Evolutionary conservation across 768 basidiomycete species (phyloP).

Genomic region (Russula sp.): DNA sequence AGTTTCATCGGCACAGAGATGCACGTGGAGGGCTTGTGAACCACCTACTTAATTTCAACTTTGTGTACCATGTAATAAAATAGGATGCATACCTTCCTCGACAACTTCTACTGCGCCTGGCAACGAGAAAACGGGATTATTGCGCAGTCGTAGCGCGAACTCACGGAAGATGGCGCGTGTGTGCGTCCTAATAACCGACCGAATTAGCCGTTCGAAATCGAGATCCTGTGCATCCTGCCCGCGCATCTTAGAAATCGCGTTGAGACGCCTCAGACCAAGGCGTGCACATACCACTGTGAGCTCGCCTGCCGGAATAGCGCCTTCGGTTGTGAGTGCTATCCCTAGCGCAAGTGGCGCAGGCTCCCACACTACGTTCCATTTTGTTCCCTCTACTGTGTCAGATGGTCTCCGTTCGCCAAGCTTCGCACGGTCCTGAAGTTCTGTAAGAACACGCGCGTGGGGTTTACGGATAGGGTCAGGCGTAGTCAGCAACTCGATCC

Average conservation of each 20-base stretch:
- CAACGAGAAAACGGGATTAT: constrained; percentile 57
- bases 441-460: constrained; percentile 52
- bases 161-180: constrained; percentile 56
- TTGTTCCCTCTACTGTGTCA: constrained; percentile 70
- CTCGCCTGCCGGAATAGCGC: constrained; percentile 43
- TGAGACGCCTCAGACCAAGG: background rate
- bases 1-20: constrained; percentile 72
- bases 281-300: constrained; percentile 56
- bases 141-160: constrained; percentile 55
- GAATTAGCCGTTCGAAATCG: constrained; percentile 70
- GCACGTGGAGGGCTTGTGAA: constrained; percentile 57
- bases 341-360: constrained; percentile 66
- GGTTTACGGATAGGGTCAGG: constrained; percentile 54
- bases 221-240: constrained; percentile 61
- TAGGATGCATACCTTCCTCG: constrained; percentile 48
- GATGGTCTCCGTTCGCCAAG: constrained; percentile 53
- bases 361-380: constrained; percentile 75
- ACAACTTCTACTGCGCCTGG: constrained; percentile 57
- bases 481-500: constrained; percentile 63
- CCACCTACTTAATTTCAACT: constrained; percentile 42
- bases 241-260: background rate
- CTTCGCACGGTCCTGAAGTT: constrained; percentile 63
- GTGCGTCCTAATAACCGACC: constrained; percentile 62
- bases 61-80: background rate
- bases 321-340: constrained; percentile 50